Conservation (phyloP, 164 flowering plant species). For the Hamamelis virginiana region DNA sequence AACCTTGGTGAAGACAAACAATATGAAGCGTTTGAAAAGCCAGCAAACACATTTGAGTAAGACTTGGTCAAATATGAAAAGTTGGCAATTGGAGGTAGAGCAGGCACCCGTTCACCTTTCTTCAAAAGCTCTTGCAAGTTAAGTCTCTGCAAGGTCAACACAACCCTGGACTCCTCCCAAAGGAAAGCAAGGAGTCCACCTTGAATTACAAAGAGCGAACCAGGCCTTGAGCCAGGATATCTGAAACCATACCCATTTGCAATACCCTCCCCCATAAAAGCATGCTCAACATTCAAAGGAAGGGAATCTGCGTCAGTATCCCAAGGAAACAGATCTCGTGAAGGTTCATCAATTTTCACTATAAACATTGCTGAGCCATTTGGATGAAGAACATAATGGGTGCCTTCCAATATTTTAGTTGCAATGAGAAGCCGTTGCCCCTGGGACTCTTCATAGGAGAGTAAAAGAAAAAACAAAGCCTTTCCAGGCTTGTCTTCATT, state of each 20-base stretch:
- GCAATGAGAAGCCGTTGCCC: slow-evolving; percentile 65
- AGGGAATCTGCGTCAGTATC: slow-evolving; percentile 48
- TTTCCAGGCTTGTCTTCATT: slow-evolving; percentile 85
- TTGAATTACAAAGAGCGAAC: slow-evolving; percentile 72
- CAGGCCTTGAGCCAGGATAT: slow-evolving; percentile 96
- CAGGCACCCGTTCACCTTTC: slow-evolving; percentile 77
- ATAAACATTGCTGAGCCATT: slow-evolving; percentile 97
- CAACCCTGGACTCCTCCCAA: slow-evolving; percentile 81
- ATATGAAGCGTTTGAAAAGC: slow-evolving; percentile 47
- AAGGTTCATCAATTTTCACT: slow-evolving; percentile 67
- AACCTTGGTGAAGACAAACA: slow-evolving; percentile 56
- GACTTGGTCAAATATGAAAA: slow-evolving; percentile 89
- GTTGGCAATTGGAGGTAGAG: slow-evolving; percentile 78
- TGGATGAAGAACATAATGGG: slow-evolving; percentile 91
- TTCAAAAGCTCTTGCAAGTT: slow-evolving; percentile 68
- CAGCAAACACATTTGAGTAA: slow-evolving; percentile 80
- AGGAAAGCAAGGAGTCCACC: slow-evolving; percentile 76
- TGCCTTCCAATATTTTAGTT: slow-evolving; percentile 95
- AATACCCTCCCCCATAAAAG: slow-evolving; percentile 86
- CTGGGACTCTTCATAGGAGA: slow-evolving; percentile 77
- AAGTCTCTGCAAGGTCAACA: slow-evolving; percentile 80
- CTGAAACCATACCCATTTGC: slow-evolving; percentile 95
- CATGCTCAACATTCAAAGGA: slow-evolving; percentile 45
- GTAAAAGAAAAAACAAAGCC: slow-evolving; percentile 81
- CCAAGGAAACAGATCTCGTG: slow-evolving; percentile 75